Base-by-base conservation (phyloP, 441 rosid genomes). In the Croton setiger region DNA sequence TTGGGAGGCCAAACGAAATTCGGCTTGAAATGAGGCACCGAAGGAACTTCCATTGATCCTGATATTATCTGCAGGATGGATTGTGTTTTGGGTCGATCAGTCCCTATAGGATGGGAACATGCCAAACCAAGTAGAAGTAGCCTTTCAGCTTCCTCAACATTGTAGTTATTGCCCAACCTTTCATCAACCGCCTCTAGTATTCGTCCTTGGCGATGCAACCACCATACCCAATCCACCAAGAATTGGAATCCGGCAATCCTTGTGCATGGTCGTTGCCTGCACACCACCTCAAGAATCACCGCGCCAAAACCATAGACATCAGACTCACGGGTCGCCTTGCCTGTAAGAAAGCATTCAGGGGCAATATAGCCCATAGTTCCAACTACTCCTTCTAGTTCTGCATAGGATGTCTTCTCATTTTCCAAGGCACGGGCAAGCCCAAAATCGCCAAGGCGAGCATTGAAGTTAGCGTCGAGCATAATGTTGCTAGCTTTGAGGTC, bases 401-500 rank as follows among this genome's bases (percentile, higher is more conserved):
- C 31, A 27, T 27, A 27, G 31, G 31, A 27, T 27, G 31, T 27
- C 31, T 27, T 27, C 31, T 27, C 31, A 27, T 27, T 27, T 27
- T 27, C 31, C 31, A 27, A 27, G 31, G 31, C 31, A 27, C 31
- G 31, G 2, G 31, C 31, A 27, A 27, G 31, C 31, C 84, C 82
- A 23, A 84, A 86, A 69, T 86, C 88, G 0, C 88, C 85, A 0
- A 86, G 72, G 14, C 85, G 76, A 7, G 89, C 86, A 33, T 81
- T 83, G 79, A 85, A 81, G 52, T 79, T 20, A 7, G 81, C 53
- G 66, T 87, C 91, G 18, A 87, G 80, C 83, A 83, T 61, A 21
- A 87, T 79, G 73, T 83, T 87, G 67, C 86, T 83, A 14, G 86
- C 87, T 59, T 87, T 87, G 59, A 87, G 87, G 79, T 83, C 86